Evolutionary conservation across 495 filamentous ascomycete genomes (phyloP), one percentile per base, ranked within the genome.

Genomic region (Entonaema liquescens): DNA sequence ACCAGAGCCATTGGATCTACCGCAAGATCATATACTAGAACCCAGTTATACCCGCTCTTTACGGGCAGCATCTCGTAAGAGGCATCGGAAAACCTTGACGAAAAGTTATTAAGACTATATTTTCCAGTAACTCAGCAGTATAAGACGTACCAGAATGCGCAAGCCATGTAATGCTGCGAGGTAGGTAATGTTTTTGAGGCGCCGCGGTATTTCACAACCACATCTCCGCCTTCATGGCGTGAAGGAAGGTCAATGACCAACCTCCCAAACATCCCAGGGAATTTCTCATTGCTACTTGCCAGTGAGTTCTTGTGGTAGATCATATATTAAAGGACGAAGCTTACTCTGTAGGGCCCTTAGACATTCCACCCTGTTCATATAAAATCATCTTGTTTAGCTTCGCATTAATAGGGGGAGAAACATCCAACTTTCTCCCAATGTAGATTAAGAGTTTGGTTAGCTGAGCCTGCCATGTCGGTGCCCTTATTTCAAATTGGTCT

Each of bases 21-120:
- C 12, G 82, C 79, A 19, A 90, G 79, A 65, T 88, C 89, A 74
- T 86, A 89, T 0, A 83, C 84, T 17, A 89, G 68, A 19, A 87
- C 85, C 54, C 83, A 78, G 7, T 85, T 83, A 65, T 81, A 80
- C 6, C 87, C 87, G 11, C 79, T 80, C 7, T 60, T 79, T 11
- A 89, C 82, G 2, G 82, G 82, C 35, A 79, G 75, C 31, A 88
- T 80, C 65, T 86, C 83, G 65, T 89, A 87, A 3, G 72, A 75
- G 13, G 89, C 85, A 70, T 89, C 85, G 0, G 85, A 79, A 74
- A 84, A 86, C 81, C 62, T 65, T 19, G 1, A 21, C 19, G 25
- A 38, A 72, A 74, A 40, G 9, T 21, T 9, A 44, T 56, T 44
- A 49, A 68, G 57, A 12, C 11, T 31, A 17, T n/a, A 19, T 53